phyloP scores from a whole-genome alignment of 768 basidiomycete genomes.

The Hirschioporus abietinus region DNA sequence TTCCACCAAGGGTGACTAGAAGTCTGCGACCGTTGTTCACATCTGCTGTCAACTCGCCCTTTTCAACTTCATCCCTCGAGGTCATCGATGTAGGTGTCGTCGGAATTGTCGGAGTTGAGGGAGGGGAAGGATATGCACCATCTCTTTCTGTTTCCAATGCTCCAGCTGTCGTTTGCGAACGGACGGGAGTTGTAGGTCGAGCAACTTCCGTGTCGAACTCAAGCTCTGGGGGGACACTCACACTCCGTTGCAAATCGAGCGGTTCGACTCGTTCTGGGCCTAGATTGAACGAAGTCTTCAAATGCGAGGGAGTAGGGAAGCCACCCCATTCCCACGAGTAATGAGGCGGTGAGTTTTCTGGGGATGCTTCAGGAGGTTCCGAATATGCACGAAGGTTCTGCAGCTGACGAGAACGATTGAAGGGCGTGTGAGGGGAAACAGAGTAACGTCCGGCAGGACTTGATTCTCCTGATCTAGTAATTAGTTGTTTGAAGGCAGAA shows the following conservation, averaged over 20 bases:
- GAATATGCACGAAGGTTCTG: constrained; percentile 12
- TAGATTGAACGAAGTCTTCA: constrained; percentile 19
- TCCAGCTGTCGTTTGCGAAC: not conserved
- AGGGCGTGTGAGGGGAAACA: not conserved
- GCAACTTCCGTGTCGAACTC: constrained; percentile 15
- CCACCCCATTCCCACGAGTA: constrained; percentile 96
- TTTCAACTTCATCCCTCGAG: constrained; percentile 13
- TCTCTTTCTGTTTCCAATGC: not conserved
- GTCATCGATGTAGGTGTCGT: not conserved
- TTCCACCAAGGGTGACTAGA: constrained; percentile 56
- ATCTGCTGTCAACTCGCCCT: constrained; percentile 54
- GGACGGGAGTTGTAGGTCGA: not conserved
- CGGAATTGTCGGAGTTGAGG: not conserved
- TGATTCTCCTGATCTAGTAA: not conserved
- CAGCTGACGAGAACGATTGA: not conserved
- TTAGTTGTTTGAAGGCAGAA: not conserved
- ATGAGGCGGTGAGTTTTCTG: constrained; percentile 28
- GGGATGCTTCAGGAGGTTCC: constrained; percentile 14
- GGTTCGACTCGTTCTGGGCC: constrained; percentile 16
- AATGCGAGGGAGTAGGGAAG: constrained; percentile 77
- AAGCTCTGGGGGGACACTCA: constrained; percentile 52
- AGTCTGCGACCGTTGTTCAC: constrained; percentile 59
- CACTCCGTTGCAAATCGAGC: constrained; percentile 38
- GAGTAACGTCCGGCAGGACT: not conserved
- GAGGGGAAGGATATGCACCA: not conserved